These are phyloP conservation scores for Mycotypha africana DNA, from an alignment of 371 early-diverging fungal genomes.

Conservation along the genomic window DNA sequence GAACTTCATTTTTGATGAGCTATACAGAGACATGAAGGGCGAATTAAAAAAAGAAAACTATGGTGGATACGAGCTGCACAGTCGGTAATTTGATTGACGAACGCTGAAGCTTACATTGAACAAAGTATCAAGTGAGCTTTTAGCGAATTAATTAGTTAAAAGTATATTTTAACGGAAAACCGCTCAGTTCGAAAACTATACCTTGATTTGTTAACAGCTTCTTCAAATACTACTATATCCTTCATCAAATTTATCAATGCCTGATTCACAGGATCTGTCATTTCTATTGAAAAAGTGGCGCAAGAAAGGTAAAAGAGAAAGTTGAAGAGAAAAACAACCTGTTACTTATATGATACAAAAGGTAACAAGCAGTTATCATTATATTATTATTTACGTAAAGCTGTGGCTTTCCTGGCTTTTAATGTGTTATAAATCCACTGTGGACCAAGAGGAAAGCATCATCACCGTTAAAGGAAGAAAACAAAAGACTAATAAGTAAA, in stretches of 20 bases:
- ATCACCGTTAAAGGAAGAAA: not conserved
- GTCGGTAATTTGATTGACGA: too few relatives aligned
- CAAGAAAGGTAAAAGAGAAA: too few relatives aligned
- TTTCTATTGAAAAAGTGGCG: constrained; percentile 10
- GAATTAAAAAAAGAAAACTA: not conserved
- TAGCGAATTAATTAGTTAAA: too few relatives aligned
- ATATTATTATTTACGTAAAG: not conserved
- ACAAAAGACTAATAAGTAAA: not conserved
- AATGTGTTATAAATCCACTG: constrained; percentile 16
- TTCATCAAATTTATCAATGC: constrained; percentile 25
- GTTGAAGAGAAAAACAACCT: too few relatives aligned
- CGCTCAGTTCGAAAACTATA: too few relatives aligned
- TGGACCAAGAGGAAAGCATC: not conserved
- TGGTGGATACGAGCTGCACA: too few relatives aligned
- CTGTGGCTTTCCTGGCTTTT: constrained; percentile 5
- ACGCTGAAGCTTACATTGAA: constrained; percentile 18
- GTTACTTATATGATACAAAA: not conserved
- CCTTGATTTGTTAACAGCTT: constrained; percentile 24
- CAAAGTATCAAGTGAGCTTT: constrained; percentile 9
- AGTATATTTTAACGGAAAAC: too few relatives aligned
- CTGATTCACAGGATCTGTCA: constrained; percentile 23
- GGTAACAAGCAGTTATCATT: not conserved
- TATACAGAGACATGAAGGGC: not conserved
- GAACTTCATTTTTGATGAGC: constrained; percentile 7
- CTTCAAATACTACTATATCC: constrained; percentile 25